Evolutionary conservation across 2,329 filamentous ascomycete species (phyloP).

Genomic region (Microdochium trichocladiopsis): DNA sequence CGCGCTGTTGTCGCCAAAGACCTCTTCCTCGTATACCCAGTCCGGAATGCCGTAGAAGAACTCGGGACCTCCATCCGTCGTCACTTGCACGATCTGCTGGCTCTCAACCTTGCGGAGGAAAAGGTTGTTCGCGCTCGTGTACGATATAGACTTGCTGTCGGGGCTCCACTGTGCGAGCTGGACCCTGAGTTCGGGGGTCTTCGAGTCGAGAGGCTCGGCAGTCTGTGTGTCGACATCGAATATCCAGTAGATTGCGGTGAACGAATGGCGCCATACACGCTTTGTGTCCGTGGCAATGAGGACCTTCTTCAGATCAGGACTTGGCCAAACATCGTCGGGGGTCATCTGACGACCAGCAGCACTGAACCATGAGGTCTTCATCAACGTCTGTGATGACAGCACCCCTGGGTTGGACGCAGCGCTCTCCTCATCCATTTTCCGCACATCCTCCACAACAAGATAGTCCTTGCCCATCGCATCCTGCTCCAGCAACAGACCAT

Average conservation of each 20-base stretch:
- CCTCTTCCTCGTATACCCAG: constrained; percentile 91
- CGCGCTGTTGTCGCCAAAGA: constrained; percentile 70
- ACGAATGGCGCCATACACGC: constrained; percentile 87
- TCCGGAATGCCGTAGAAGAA: constrained; percentile 95
- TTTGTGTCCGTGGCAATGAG: constrained; percentile 67
- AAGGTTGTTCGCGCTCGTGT: constrained; percentile 84
- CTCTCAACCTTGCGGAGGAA: constrained; percentile 62
- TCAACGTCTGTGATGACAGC: constrained; percentile 59
- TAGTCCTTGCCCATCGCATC: constrained; percentile 61
- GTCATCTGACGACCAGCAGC: constrained; percentile 47
- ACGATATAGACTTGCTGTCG: constrained; percentile 78
- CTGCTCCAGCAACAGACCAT: constrained; percentile 77
- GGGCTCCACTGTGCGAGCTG: constrained; percentile 91
- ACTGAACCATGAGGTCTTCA: constrained; percentile 60
- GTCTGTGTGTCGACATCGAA: constrained; percentile 79
- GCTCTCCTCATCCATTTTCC: constrained; percentile 38
- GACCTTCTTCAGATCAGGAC: constrained; percentile 77
- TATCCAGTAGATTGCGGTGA: constrained; percentile 80
- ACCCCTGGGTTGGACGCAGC: constrained; percentile 26
- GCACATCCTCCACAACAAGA: constrained; percentile 81
- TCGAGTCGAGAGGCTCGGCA: constrained; percentile 70
- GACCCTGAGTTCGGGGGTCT: constrained; percentile 55
- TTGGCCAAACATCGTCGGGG: constrained; percentile 65
- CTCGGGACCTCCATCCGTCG: constrained; percentile 76
- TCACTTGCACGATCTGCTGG: constrained; percentile 62